Evolutionary conservation across 169 alveolate genomes (phyloP).

Genomic region (Toxoplasma gondii): DNA sequence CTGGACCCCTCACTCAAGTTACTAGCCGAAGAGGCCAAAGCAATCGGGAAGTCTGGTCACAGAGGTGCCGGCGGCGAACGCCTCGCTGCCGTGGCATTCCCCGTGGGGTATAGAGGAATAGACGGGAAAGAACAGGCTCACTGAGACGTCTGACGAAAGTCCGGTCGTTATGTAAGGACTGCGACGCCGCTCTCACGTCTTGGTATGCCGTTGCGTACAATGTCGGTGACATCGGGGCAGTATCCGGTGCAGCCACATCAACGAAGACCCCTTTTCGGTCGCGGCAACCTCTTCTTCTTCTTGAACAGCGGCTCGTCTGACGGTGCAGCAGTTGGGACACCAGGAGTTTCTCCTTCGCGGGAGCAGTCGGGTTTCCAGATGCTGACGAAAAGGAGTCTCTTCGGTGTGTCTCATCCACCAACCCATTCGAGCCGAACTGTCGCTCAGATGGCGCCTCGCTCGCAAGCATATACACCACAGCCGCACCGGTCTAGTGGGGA

Average conservation of each 20-base stretch:
- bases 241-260: conserved; percentile 34
- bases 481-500: conserved; percentile 34
- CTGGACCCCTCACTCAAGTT: background rate
- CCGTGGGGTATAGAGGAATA: background rate
- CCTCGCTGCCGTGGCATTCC: background rate
- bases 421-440: conserved; percentile 19
- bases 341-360: background rate
- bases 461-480: background rate
- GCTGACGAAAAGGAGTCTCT: conserved; percentile 18
- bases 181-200: background rate
- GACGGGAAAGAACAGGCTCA: background rate
- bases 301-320: conserved; percentile 18
- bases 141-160: background rate
- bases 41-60: background rate
- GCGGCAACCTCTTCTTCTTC: conserved; percentile 34
- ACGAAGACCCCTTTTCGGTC: conserved; percentile 3
- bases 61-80: background rate
- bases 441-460: conserved; percentile 33
- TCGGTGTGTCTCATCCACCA: conserved; percentile 28
- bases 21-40: background rate
- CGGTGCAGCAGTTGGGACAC: conserved; percentile 12
- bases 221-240: conserved; percentile 39
- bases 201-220: conserved; percentile 26
- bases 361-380: conserved; percentile 25
- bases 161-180: conserved; percentile 2